These are phyloP conservation scores for Cucurbita pepo DNA, from an alignment of 306 rosid species.

Conservation along the genomic window DNA sequence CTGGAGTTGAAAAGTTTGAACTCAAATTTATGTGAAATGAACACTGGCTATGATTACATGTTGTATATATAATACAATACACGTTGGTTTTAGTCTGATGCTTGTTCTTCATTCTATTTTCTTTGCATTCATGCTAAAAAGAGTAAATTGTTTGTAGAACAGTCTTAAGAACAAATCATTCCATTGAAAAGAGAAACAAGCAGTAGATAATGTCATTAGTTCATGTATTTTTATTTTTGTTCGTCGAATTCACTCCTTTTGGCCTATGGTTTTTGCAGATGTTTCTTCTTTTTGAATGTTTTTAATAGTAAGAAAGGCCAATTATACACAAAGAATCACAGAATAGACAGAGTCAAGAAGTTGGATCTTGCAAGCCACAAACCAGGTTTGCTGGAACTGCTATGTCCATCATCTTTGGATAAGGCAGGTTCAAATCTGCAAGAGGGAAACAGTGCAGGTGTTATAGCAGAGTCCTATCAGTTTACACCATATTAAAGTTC, in stretches of 20 bases:
- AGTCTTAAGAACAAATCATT: not conserved
- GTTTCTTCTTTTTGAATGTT: not conserved
- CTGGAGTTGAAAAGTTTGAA: not conserved
- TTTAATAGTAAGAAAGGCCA: not conserved
- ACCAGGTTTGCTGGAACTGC: conserved; percentile 86
- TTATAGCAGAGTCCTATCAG: not conserved
- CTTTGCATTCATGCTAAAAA: not conserved
- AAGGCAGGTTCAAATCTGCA: conserved; percentile 75
- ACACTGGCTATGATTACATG: not conserved
- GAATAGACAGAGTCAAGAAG: not conserved
- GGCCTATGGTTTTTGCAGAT: not conserved
- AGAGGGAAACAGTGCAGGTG: not conserved
- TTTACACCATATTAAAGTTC: not conserved
- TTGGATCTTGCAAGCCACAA: conserved; percentile 62
- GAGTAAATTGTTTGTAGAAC: not conserved
- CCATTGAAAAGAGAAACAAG: too few species aligned
- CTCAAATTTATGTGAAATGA: not conserved
- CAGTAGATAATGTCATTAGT: not conserved
- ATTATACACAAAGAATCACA: not conserved
- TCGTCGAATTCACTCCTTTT: not conserved
- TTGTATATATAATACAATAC: not conserved
- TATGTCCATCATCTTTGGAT: conserved; percentile 82
- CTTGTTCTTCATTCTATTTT: not conserved
- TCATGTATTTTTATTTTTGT: not conserved
- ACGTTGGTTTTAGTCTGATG: not conserved